These are phyloP conservation scores for Pleurotus djamor DNA, from an alignment of 768 basidiomycete genomes.

Conservation along the genomic window DNA sequence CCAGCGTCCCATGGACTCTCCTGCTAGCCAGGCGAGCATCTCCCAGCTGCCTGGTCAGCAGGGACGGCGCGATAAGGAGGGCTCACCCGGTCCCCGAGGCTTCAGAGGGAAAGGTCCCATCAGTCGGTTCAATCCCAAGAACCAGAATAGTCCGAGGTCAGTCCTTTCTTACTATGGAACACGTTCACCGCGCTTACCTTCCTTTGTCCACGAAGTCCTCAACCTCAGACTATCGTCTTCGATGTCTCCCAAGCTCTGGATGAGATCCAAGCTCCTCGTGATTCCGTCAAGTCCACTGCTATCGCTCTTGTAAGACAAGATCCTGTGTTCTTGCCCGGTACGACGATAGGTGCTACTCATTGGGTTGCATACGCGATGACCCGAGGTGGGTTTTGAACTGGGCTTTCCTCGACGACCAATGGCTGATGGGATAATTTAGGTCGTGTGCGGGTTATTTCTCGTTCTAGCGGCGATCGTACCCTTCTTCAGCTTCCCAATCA, in stretches of 20 bases:
- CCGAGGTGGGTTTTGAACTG: conserved; percentile 43
- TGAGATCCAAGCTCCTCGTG: conserved; percentile 72
- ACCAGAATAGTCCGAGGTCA: conserved; percentile 58
- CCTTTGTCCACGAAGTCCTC: conserved; percentile 37
- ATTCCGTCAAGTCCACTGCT: conserved; percentile 84
- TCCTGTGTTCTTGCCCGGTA: conserved; percentile 78
- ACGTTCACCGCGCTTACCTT: too few species aligned
- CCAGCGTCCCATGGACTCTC: conserved; percentile 54
- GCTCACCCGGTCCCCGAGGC: conserved; percentile 63
- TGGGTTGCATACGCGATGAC: conserved; percentile 96
- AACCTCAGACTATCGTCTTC: conserved; percentile 67
- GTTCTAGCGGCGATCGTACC: conserved; percentile 86
- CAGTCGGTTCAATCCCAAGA: conserved; percentile 38
- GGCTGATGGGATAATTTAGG: conserved; percentile 29
- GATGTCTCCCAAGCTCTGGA: conserved; percentile 74
- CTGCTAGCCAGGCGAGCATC: conserved; percentile 38
- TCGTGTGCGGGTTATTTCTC: conserved; percentile 85
- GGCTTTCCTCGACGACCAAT: conserved; percentile 4
- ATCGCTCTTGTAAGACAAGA: conserved; percentile 89
- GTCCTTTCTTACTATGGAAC: conserved; percentile 8
- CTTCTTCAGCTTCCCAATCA: conserved; percentile 70
- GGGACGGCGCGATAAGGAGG: conserved; percentile 64
- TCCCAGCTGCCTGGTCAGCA: conserved; percentile 16
- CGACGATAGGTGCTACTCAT: conserved; percentile 87
- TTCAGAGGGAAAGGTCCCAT: conserved; percentile 29